These are phyloP conservation scores for Larix sibirica DNA, from an alignment of 83 land plant species.

Conservation along the genomic window DNA sequence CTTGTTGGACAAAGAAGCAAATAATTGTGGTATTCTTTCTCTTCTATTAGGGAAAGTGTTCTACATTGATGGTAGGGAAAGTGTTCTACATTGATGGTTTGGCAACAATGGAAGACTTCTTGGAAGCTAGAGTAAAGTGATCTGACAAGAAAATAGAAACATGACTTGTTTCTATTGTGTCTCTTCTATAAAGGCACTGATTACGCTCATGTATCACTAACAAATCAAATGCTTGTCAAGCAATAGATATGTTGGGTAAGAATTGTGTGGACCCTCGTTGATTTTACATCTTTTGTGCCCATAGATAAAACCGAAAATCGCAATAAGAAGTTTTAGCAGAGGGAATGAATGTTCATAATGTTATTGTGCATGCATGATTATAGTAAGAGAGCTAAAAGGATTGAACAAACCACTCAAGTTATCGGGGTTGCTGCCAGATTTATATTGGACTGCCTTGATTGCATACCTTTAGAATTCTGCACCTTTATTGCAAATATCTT, in stretches of 20 bases:
- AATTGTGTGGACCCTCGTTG: constrained; percentile 24
- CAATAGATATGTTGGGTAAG: constrained; percentile 50
- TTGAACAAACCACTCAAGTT: constrained; percentile 12
- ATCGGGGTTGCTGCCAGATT: constrained; percentile 37
- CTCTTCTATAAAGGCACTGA: constrained; percentile 58
- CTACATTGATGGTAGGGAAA: too few species aligned
- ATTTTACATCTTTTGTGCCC: not conserved
- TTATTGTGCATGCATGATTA: not conserved
- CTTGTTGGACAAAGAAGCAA: too few species aligned
- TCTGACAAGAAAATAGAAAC: too few species aligned
- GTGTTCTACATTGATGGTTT: too few species aligned
- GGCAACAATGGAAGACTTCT: too few species aligned
- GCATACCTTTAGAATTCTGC: constrained; percentile 72
- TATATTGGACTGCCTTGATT: constrained; percentile 59
- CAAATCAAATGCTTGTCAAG: constrained; percentile 57
- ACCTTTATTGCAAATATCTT: constrained; percentile 70
- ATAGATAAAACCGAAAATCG: not conserved
- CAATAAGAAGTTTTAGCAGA: not conserved
- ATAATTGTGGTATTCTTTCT: too few species aligned
- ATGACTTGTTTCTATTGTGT: constrained; percentile 58
- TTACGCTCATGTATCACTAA: constrained; percentile 56
- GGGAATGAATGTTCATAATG: not conserved
- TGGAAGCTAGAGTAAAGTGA: too few species aligned
- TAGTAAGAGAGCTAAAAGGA: not conserved
- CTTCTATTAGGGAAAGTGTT: too few species aligned